Conservation (phyloP, 2,329 filamentous ascomycete genomes). For the Clonostachys rhizophaga region DNA sequence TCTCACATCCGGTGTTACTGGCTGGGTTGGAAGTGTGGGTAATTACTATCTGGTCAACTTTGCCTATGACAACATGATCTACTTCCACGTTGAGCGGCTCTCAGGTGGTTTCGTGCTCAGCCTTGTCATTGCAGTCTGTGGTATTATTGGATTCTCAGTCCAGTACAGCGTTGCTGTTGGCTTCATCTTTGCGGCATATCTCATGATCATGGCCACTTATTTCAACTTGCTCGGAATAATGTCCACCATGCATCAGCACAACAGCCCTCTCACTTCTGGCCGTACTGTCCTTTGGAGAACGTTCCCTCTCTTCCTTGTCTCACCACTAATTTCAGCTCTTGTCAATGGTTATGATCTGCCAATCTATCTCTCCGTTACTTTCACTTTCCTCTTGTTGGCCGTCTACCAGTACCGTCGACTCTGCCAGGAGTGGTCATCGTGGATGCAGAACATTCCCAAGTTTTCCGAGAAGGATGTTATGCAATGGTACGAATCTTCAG, state of each 20-base stretch:
- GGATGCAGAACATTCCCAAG: constrained; percentile 44
- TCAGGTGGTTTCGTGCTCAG: constrained; percentile 41
- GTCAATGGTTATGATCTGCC: constrained; percentile 44
- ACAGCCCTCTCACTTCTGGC: constrained; percentile 51
- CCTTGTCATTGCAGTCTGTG: constrained; percentile 29
- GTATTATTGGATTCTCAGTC: constrained; percentile 43
- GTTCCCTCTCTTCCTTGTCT: constrained; percentile 50
- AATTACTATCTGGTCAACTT: constrained; percentile 50
- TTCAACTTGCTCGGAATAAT: constrained; percentile 51
- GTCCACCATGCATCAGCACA: constrained; percentile 47
- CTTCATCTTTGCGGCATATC: constrained; percentile 55
- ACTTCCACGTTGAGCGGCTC: constrained; percentile 33
- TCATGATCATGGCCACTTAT: constrained; percentile 53
- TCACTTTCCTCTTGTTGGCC: constrained; percentile 44
- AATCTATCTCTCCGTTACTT: constrained; percentile 51
- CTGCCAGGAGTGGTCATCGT: constrained; percentile 53
- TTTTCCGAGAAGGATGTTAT: constrained; percentile 44
- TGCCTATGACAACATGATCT: constrained; percentile 32
- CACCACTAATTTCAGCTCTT: constrained; percentile 51
- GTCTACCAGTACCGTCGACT: constrained; percentile 47
- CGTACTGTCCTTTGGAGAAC: constrained; percentile 49
- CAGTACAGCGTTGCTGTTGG: constrained; percentile 34
- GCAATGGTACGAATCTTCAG: constrained; percentile 36
- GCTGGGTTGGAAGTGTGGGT: constrained; percentile 59
- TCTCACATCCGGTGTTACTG: constrained; percentile 55